Evolutionary conservation across 2,329 filamentous ascomycete genomes (phyloP), one percentile per base, ranked within the genome.

Genomic region (Cladosporium sp.): DNA sequence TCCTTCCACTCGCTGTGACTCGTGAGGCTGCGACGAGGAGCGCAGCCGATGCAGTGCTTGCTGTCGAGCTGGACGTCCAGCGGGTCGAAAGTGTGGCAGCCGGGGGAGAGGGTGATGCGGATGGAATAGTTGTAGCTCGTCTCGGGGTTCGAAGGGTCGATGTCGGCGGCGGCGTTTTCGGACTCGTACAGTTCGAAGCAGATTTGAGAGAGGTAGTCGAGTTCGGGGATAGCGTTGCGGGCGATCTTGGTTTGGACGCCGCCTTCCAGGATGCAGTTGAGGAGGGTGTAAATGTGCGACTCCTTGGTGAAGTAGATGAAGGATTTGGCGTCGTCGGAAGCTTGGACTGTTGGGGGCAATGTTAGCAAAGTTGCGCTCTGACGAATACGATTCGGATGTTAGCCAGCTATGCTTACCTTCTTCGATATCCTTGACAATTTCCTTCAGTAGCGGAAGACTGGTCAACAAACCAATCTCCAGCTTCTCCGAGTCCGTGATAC

Each of bases 291-390:
- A 56, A 99, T 96, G 68, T 99, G 93, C 1, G 89, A 96, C 71
- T 99, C 93, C 70, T 99, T 99, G 56, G 93, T 99, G 70, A 99
- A 99, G 73, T 99, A 99, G 71, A 97, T 89, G 75, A 97, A 97
- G 1, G 87, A 92, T 67, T 96, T 96, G 39, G 91, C 90, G 58
- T 95, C 88, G 47, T 92, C 86, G 0, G 89, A 95, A 3, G 93
- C 92, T 70, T 99, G 93, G 70, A 97, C 89, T 52, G 43, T 30
- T 15, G 17, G 30, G 2, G 42, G 18, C 24, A 32, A 37, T 22
- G 27, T 44, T 11, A 40, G 43, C 40, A 37, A 9, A 9, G 22
- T 27, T 4, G 4, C 9, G 4, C 22, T 27, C 9, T 27, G 22
- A 27, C 32, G 32, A n/a, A 17, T 24, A 2, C 17, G 17, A 9